A percentile compares a stretch with the other conserved stretches of the same genome.
Evolutionary conservation across 345 rosid genomes (phyloP).

Genomic region (Kandelia obovata): DNA sequence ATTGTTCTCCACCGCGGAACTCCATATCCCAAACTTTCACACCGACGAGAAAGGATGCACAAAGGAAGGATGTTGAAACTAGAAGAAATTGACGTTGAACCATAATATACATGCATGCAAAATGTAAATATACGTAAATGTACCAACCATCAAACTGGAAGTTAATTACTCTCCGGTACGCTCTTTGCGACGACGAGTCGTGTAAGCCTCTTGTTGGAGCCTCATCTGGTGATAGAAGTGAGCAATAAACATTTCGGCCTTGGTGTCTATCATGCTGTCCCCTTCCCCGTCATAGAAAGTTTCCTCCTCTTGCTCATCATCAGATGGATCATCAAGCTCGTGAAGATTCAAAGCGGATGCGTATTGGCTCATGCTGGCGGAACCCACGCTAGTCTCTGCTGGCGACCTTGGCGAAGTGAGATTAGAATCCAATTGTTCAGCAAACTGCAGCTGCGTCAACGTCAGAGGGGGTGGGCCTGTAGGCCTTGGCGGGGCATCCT

Average conservation of each 20-base stretch:
- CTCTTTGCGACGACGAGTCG: neutral
- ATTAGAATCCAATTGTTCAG: constrained; percentile 14
- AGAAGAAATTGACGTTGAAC: too few species aligned
- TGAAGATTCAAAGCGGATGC: constrained; percentile 46
- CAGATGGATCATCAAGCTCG: constrained; percentile 28
- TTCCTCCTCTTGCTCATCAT: constrained; percentile 17
- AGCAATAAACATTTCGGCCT: constrained; percentile 67
- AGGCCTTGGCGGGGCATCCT: neutral
- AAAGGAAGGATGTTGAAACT: too few species aligned
- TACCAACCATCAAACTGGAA: too few species aligned
- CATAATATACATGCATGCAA: too few species aligned
- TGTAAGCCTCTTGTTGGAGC: constrained; percentile 30
- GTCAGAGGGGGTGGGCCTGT: neutral
- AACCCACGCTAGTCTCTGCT: neutral
- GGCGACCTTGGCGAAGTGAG: constrained; percentile 21
- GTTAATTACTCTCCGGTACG: too few species aligned
- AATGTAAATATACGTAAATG: too few species aligned
- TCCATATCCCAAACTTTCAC: too few species aligned
- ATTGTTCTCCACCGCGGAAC: too few species aligned
- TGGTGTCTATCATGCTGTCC: constrained; percentile 63
- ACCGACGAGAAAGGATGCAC: too few species aligned
- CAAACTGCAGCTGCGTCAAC: neutral
- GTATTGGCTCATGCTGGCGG: constrained; percentile 35
- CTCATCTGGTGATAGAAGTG: constrained; percentile 57
- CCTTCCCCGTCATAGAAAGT: constrained; percentile 17